Evolutionary conservation across 805 yeast genomes (phyloP), one percentile per base, ranked within the genome.

Genomic region (Metschnikowia sp.): DNA sequence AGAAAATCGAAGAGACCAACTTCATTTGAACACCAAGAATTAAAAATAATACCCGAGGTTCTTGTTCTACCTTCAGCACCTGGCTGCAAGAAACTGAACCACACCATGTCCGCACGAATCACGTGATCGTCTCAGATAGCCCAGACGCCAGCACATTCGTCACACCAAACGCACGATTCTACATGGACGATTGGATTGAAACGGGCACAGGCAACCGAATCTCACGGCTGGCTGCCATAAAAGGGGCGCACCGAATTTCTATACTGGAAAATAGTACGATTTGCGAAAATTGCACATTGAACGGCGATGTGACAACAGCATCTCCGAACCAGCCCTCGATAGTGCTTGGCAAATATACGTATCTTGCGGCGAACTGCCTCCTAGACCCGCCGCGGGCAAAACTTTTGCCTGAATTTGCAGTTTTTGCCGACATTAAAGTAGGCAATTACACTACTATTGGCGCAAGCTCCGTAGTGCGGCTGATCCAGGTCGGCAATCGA

Each of bases 191-290:
- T 9, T 77, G 77, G 77, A 63, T 76, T 4, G 82, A 78, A 49
- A 80, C 85, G 0, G 56, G 69, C 3, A 68, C 77, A 3, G 82
- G 82, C 1, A 79, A 77, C 55, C 63, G 80, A 34, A 75, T 81
- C 31, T 73, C 80, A 39, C 66, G 64, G 43, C 49, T 57, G 2
- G 77, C 83, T 2, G 38, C 47, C n/a, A 70, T 81, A 38, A 58
- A 57, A 2, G 79, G 78, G 2, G 61, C 80, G 0, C 62, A 69
- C 8, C 61, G 63, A 22, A 77, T 81, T 12, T 58, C 69, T 30
- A 70, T 81, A 18, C 66, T 68, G 11, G 83, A 82, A 0, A 65
- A 75, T 53, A 62, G 78, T 28, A 74, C 80, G 4, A 67, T 81
- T 5, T 58, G 64, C 26, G 63, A 62, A 1, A 55, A 66, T 10